Base-by-base conservation (phyloP, 164 flowering plant genomes). In the Warburgia ugandensis region DNA sequence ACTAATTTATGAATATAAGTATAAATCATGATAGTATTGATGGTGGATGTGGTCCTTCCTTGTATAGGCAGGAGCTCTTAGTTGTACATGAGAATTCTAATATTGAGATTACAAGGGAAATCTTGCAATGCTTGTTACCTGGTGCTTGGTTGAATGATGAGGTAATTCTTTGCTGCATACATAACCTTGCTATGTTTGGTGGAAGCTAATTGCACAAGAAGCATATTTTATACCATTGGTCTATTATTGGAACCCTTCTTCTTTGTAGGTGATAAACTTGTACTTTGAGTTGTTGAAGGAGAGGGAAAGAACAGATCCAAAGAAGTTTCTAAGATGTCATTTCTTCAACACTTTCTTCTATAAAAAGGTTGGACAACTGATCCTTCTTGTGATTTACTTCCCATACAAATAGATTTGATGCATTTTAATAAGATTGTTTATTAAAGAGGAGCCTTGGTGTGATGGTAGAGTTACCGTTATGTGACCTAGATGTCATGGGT, bases 81-180 rank as follows among this genome's bases (percentile, higher is more conserved):
- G 94, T 78, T 37, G 44, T 59, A 33, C 97, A 94, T 69, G 68
- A 76, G 49, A 78, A 69, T 43, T 84, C 96, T 20, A 80, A 73
- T 52, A 86, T 89, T 67, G 78, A 73, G 60, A 94, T 94, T 33
- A 81, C 90, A 1, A 91, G 95, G 54, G 73, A 81, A 56, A 42
- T 49, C 4, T 44, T 94, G 60, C 85, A 66, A 68, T 94, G 97
- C 64, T 74, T 94, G 63, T 63, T 59, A 50, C 90, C 86, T 4
- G 68, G 79, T 14, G 78, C 74, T 48, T 94, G 99, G 99, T 68
- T 94, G 66, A 94, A 89, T 69, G 99, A 94, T 69, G 97, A 94
- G 88, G 99, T 94, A 43, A 62, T 54, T n/a, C 39, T 19, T 9
- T 38, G 29, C 12, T 21, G 11, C 6, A 3, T 41, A 6, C 38